phyloP scores from a whole-genome alignment of 2,329 filamentous ascomycete genomes.

The Cladorrhinum sp. region DNA sequence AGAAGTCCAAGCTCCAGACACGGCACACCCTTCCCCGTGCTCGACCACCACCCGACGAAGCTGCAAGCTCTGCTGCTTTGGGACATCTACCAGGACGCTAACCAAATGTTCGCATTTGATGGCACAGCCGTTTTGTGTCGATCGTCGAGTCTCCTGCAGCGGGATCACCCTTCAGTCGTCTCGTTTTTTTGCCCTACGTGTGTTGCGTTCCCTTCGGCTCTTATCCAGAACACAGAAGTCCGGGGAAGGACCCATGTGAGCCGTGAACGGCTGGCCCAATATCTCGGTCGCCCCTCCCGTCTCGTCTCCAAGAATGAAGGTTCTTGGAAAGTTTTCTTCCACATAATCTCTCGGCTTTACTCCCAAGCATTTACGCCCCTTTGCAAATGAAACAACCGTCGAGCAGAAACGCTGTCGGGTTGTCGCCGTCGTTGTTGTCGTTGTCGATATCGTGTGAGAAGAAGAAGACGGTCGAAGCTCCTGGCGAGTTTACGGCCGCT shows the following conservation, averaged over 20 bases:
- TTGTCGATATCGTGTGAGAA: constrained; percentile 1
- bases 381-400: constrained; percentile 7
- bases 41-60: not conserved
- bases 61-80: not conserved
- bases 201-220: not conserved
- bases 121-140: constrained; percentile 7
- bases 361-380: not conserved
- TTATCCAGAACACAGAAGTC: not conserved
- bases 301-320: not conserved
- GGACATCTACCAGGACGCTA: not conserved
- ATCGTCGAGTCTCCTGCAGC: constrained; percentile 14
- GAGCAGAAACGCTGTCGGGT: constrained; percentile 1
- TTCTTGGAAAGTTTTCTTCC: not conserved
- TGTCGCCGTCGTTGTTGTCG: constrained; percentile 8
- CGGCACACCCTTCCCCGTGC: constrained; percentile 4
- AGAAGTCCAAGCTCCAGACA: constrained; percentile 13
- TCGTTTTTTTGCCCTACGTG: constrained; percentile 10
- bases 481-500: constrained; percentile 8
- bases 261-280: constrained; percentile 10
- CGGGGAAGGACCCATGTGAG: constrained; percentile 14
- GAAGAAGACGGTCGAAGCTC: not conserved
- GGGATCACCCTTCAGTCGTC: constrained; percentile 17
- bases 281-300: constrained; percentile 14
- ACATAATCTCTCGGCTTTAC: not conserved
- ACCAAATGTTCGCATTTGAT: not conserved